Base-by-base conservation (phyloP, 1,139 yeast genomes). In the Lodderomyces elongisporus region DNA sequence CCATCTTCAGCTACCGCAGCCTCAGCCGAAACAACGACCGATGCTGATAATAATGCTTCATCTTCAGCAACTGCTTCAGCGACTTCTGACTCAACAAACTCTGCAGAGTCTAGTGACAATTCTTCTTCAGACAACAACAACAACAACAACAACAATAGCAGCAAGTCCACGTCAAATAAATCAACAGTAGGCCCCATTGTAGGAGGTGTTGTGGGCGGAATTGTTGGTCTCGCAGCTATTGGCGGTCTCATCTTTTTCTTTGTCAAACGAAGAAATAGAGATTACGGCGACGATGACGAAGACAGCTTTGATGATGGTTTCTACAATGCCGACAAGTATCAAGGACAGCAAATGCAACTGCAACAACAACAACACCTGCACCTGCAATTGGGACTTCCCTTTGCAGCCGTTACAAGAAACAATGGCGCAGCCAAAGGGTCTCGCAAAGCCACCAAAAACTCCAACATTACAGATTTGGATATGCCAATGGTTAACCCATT, bases 161-260 rank as follows among this genome's bases (percentile, higher is more conserved):
- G 25, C 14, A 38, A 18, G 22, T 18, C 22, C 7, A n/a, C n/a
- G n/a, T 10, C 7, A 10, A 20, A 44, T 4, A 46, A 45, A 16
- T 37, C 39, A 26, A 38, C 50, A 10, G 52, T 58, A 4, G 85
- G 79, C 4, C 76, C 85, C 23, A 76, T 79, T 28, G 81, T 73
- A 12, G 87, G 87, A 12, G 84, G 84, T 17, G 85, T 74, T 1
- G 80, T 78, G 10, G 87, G 85, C 17, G 83, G 74, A 4, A 80
- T 66, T 10, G 78, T 65, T 1, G 45, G 74, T 2, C 63, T 64
- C 5, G 49, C 70, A 5, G 40, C 77, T n/a, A 75, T 66, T 3
- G 64, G 59, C 1, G 49, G 60, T 1, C 46, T 69, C 14, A 66
- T 77, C 47, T 66, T 77, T 47, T 48, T 77, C 39, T 51, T 76